Evolutionary conservation across 768 basidiomycete species (phyloP).

Genomic region (Amanita subjunquillea): DNA sequence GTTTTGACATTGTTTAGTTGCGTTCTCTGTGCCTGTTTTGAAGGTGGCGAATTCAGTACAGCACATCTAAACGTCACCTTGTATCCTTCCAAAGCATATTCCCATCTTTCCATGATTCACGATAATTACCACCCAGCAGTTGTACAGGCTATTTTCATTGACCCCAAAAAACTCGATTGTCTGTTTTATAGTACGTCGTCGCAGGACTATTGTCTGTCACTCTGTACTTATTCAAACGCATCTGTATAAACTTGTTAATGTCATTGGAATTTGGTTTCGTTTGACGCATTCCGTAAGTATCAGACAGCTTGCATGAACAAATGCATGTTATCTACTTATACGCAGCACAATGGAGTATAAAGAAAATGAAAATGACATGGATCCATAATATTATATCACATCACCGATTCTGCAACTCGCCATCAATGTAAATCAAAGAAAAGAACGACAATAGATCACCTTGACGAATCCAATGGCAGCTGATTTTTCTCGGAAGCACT

Average conservation of each 20-base stretch:
- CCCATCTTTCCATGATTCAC: conserved; percentile 40
- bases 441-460: conserved; percentile 34
- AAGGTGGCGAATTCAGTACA: conserved; percentile 26
- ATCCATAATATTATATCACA: neutral
- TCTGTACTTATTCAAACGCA: conserved; percentile 59
- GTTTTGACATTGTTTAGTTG: conserved; percentile 32
- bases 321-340: neutral
- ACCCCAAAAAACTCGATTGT: conserved; percentile 40
- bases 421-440: neutral
- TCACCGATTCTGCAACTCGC: conserved; percentile 33
- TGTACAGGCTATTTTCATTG: conserved; percentile 50
- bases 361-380: too few relatives aligned
- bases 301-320: too few relatives aligned
- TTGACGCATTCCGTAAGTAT: neutral
- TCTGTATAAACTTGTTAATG: conserved; percentile 48
- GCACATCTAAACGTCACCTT: conserved; percentile 28
- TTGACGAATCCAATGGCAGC: conserved; percentile 90
- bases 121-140: conserved; percentile 38
- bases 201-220: conserved; percentile 59
- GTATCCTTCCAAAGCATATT: conserved; percentile 63
- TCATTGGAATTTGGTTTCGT: conserved; percentile 15
- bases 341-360: neutral
- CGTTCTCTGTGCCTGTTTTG: conserved; percentile 28
- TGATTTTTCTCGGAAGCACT: conserved; percentile 97
- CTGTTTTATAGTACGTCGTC: conserved; percentile 58